Conservation (phyloP, 495 filamentous ascomycete species). For the Neurospora pannonica region DNA sequence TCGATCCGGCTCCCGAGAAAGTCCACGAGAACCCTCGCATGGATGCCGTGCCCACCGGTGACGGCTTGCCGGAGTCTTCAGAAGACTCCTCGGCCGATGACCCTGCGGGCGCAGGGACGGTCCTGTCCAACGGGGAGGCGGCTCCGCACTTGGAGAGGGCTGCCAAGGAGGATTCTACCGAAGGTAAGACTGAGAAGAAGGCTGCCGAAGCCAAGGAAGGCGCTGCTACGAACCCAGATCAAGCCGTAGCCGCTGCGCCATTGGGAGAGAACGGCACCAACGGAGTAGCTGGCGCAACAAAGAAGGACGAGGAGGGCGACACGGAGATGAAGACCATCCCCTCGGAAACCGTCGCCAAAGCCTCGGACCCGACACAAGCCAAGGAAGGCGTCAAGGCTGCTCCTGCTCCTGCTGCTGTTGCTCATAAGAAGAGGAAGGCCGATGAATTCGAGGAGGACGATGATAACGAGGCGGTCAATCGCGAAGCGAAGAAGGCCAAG, state of each 20-base stretch:
- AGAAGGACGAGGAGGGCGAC: conserved; percentile 6
- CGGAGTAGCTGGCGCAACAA: neutral
- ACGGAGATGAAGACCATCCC: conserved; percentile 10
- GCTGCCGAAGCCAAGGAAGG: conserved; percentile 1
- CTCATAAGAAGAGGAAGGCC: conserved; percentile 9
- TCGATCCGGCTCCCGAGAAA: neutral
- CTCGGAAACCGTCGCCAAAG: neutral
- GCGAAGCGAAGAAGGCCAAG: conserved; percentile 28
- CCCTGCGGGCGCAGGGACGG: neutral
- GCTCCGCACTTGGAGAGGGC: neutral
- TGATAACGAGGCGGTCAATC: conserved; percentile 7
- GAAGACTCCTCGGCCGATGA: neutral
- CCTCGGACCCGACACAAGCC: neutral
- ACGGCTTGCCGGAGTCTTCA: neutral
- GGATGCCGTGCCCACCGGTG: neutral
- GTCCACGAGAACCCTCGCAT: neutral
- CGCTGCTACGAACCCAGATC: neutral
- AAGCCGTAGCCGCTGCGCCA: neutral
- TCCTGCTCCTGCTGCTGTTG: conserved; percentile 4
- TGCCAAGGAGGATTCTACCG: conserved; percentile 1
- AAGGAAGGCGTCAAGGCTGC: conserved; percentile 2
- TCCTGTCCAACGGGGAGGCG: neutral
- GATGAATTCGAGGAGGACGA: conserved; percentile 11
- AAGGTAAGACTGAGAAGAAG: conserved; percentile 1
- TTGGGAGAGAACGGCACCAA: conserved; percentile 3